phyloP scores from a whole-genome alignment of 495 filamentous ascomycete species.

The Lasiosphaeria hispida region DNA sequence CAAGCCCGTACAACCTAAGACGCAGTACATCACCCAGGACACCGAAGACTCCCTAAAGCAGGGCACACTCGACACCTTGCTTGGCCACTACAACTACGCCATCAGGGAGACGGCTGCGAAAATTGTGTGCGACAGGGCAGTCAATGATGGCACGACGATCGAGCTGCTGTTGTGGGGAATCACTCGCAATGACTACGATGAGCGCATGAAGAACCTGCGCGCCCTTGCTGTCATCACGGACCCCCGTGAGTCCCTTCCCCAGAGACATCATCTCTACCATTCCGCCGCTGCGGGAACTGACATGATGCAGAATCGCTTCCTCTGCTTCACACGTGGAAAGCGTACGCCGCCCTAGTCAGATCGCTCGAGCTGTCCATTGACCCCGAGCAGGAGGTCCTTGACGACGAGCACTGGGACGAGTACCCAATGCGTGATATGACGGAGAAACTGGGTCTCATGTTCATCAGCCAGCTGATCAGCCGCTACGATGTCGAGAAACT shows the following conservation, averaged over 20 bases:
- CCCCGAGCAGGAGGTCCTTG: slow-evolving; percentile 46
- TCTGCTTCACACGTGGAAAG: slow-evolving; percentile 39
- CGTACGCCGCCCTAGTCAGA: slow-evolving; percentile 51
- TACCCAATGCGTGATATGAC: slow-evolving; percentile 51
- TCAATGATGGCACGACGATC: slow-evolving; percentile 43
- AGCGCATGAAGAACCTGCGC: slow-evolving; percentile 47
- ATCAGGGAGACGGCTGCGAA: slow-evolving; percentile 53
- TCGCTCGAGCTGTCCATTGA: slow-evolving; percentile 52
- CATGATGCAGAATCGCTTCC: slow-evolving; percentile 24
- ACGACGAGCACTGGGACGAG: slow-evolving; percentile 50
- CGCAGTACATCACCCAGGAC: slow-evolving; percentile 59
- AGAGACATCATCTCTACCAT: no score
- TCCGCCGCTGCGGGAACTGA: neutral
- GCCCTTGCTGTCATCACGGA: slow-evolving; percentile 42
- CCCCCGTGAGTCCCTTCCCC: slow-evolving; percentile 20
- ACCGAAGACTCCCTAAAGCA: slow-evolving; percentile 54
- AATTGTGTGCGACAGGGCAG: slow-evolving; percentile 52
- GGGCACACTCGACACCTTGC: slow-evolving; percentile 49
- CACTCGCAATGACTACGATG: slow-evolving; percentile 48
- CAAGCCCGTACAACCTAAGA: slow-evolving; percentile 48
- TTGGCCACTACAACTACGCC: slow-evolving; percentile 51
- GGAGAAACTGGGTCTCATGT: slow-evolving; percentile 50
- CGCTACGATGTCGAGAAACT: slow-evolving; percentile 41
- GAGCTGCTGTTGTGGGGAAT: slow-evolving; percentile 49
- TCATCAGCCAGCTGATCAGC: slow-evolving; percentile 44